Evolutionary conservation across 352 stramenopile species (phyloP).

Genomic region (Halophytophthora polymorphica): DNA sequence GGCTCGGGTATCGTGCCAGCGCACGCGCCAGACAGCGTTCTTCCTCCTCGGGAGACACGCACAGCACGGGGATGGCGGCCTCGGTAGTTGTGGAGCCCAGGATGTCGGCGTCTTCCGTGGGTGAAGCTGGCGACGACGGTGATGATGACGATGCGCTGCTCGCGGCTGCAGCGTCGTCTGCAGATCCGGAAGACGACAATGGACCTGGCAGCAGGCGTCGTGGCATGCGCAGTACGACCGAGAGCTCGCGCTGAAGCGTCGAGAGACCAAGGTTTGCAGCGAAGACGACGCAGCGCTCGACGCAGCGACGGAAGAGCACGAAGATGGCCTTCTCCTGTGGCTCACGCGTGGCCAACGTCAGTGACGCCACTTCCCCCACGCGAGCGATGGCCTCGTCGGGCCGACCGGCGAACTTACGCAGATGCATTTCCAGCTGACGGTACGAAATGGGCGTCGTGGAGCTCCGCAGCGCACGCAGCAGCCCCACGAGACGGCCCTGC

Average conservation of each 20-base stretch:
- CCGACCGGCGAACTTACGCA: conserved; percentile 62
- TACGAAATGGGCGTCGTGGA: conserved; percentile 66
- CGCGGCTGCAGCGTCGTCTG: background rate
- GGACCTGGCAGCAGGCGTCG: conserved; percentile 6
- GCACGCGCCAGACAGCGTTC: conserved; percentile 21
- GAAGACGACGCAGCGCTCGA: conserved; percentile 60
- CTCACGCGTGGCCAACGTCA: conserved; percentile 37
- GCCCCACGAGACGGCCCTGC: conserved; percentile 49
- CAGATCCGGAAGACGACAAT: background rate
- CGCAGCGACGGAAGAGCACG: conserved; percentile 29
- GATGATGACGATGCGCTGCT: too few species aligned
- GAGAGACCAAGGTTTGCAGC: conserved; percentile 52
- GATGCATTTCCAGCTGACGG: conserved; percentile 71
- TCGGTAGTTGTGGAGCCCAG: conserved; percentile 3
- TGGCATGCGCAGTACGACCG: conserved; percentile 27
- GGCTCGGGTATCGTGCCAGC: conserved; percentile 34
- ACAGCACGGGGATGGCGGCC: conserved; percentile 13
- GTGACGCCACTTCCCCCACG: conserved; percentile 56
- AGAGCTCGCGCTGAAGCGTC: conserved; percentile 51
- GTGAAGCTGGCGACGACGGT: background rate
- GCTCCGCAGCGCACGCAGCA: conserved; percentile 45
- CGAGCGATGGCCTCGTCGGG: conserved; percentile 63
- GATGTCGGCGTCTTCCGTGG: conserved; percentile 3
- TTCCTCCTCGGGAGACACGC: conserved; percentile 26
- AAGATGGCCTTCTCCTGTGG: conserved; percentile 48